phyloP scores from a whole-genome alignment of 2,329 filamentous ascomycete species.

The Fusarium sp. region DNA sequence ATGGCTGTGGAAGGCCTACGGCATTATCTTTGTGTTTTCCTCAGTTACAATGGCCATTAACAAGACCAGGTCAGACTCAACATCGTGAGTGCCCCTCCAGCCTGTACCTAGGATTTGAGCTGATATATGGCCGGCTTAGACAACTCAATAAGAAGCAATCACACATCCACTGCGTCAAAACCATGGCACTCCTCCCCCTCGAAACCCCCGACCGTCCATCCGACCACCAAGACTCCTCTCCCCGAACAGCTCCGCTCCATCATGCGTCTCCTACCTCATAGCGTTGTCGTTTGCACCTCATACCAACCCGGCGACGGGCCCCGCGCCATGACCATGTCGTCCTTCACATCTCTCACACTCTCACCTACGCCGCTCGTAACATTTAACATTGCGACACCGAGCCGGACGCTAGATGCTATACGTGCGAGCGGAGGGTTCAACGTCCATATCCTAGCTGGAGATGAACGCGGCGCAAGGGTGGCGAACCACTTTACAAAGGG shows the following conservation, averaged over 20 bases:
- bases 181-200: slow-evolving; percentile 48
- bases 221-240: slow-evolving; percentile 48
- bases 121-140: slow-evolving; percentile 26
- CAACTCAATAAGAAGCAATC: slow-evolving; percentile 18
- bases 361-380: slow-evolving; percentile 63
- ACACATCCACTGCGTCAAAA: slow-evolving; percentile 25
- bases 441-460: slow-evolving; percentile 64
- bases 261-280: slow-evolving; percentile 66
- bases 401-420: slow-evolving; percentile 66
- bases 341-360: slow-evolving; percentile 67
- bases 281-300: slow-evolving; percentile 67
- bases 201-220: slow-evolving; percentile 51
- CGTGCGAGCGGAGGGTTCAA: slow-evolving; percentile 60
- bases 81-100: slow-evolving; percentile 26
- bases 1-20: background rate
- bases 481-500: slow-evolving; percentile 65
- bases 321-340: slow-evolving; percentile 70
- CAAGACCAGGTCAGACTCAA: background rate
- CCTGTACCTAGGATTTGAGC: background rate
- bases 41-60: slow-evolving; percentile 1
- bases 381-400: slow-evolving; percentile 69
- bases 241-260: slow-evolving; percentile 63
- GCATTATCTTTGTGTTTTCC: background rate
- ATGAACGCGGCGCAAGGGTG: slow-evolving; percentile 59
- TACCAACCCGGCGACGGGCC: slow-evolving; percentile 49